Percentiles rank a stretch among this genome's conserved stretches.
These are phyloP conservation scores for Leishmania martiniquensis DNA, from an alignment of 208 protist genomes.

Conservation along the genomic window DNA sequence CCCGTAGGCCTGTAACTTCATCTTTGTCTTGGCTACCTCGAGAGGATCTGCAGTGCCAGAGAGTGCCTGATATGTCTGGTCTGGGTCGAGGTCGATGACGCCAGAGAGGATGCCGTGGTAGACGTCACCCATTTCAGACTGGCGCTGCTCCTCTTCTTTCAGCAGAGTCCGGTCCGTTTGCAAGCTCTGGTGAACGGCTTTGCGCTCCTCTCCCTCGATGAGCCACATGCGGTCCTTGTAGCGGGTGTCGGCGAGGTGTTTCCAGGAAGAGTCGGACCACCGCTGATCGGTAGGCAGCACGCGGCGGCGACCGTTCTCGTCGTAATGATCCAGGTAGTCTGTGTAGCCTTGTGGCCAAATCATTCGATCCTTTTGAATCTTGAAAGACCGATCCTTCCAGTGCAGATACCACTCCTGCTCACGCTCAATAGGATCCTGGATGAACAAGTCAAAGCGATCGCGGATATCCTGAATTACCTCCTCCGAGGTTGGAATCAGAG, in stretches of 20 bases:
- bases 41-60: constrained; percentile 82
- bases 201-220: constrained; percentile 88
- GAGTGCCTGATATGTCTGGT: constrained; percentile 88
- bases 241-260: constrained; percentile 85
- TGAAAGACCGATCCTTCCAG: constrained; percentile 90
- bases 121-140: constrained; percentile 83
- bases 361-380: constrained; percentile 90
- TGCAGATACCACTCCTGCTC: constrained; percentile 92
- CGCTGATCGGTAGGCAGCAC: constrained; percentile 86
- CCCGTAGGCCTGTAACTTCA: constrained; percentile 85
- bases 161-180: constrained; percentile 60
- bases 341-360: constrained; percentile 93
- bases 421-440: constrained; percentile 89
- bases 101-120: constrained; percentile 78
- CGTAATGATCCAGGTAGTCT: constrained; percentile 92
- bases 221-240: constrained; percentile 93
- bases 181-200: constrained; percentile 81
- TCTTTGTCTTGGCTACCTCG: constrained; percentile 87
- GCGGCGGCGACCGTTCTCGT: constrained; percentile 80
- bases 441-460: constrained; percentile 89
- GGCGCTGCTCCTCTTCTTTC: constrained; percentile 77
- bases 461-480: constrained; percentile 90
- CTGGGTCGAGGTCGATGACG: constrained; percentile 82
- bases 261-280: constrained; percentile 92
- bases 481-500: constrained; percentile 87